Conservation (phyloP, 2,329 filamentous ascomycete species). For the Diaporthe vexans region DNA sequence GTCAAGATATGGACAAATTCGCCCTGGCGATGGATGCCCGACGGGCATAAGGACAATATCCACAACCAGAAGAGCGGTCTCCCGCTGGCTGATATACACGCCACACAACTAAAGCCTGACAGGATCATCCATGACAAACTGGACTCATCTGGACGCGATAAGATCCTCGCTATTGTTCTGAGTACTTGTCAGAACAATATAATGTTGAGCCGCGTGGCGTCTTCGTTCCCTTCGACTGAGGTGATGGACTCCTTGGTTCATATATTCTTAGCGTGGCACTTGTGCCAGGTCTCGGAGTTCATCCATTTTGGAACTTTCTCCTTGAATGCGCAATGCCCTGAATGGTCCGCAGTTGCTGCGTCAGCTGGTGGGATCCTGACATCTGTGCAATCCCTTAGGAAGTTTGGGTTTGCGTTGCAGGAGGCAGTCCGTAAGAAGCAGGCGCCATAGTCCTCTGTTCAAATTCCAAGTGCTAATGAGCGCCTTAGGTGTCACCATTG, state of each 20-base stretch:
- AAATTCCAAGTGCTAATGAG: constrained; percentile 34
- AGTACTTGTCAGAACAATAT: constrained; percentile 66
- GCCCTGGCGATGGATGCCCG: constrained; percentile 65
- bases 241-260: constrained; percentile 73
- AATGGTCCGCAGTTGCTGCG: constrained; percentile 71
- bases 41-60: constrained; percentile 57
- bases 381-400: constrained; percentile 69
- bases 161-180: constrained; percentile 74
- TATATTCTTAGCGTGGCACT: constrained; percentile 70
- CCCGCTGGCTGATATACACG: constrained; percentile 57
- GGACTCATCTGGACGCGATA: constrained; percentile 67
- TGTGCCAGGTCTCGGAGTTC: constrained; percentile 70
- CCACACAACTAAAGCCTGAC: constrained; percentile 55
- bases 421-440: constrained; percentile 62
- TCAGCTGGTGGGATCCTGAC: constrained; percentile 73
- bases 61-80: constrained; percentile 62
- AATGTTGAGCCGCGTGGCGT: constrained; percentile 66
- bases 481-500: constrained; percentile 50
- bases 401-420: constrained; percentile 70
- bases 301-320: constrained; percentile 74
- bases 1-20: constrained; percentile 65
- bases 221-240: constrained; percentile 73
- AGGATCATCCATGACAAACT: constrained; percentile 59
- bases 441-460: not conserved
- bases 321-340: constrained; percentile 67